Evolutionary conservation across 768 basidiomycete species (phyloP).

Genomic region (Pleurotus tuoliensis): DNA sequence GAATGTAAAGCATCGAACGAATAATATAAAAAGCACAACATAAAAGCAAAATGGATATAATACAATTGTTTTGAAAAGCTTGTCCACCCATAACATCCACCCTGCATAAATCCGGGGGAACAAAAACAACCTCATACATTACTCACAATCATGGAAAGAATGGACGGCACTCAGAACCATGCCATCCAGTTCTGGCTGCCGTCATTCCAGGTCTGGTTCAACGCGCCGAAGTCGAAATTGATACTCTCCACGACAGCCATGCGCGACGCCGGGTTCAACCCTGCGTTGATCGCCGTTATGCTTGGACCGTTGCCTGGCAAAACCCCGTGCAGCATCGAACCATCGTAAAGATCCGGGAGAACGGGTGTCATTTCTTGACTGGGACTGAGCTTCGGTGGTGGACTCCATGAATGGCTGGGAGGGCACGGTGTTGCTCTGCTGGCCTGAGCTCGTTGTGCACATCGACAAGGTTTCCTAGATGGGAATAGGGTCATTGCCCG

Average conservation of each 20-base stretch:
- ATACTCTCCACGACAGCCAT: conserved; percentile 40
- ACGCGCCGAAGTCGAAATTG: conserved; percentile 45
- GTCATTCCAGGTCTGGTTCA: conserved; percentile 34
- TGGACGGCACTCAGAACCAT: conserved; percentile 32
- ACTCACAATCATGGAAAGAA: not conserved
- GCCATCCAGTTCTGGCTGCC: conserved; percentile 39
- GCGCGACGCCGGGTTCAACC: conserved; percentile 27
- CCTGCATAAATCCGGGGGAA: no score
- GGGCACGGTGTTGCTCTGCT: conserved; percentile 22
- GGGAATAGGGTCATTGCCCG: conserved; percentile 39
- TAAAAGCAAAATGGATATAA: no score
- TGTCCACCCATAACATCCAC: no score
- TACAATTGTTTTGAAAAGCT: no score
- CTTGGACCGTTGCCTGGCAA: conserved; percentile 25
- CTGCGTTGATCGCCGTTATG: conserved; percentile 18
- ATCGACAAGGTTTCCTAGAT: conserved; percentile 40
- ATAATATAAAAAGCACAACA: no score
- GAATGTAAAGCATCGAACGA: no score
- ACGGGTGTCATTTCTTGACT: conserved; percentile 29
- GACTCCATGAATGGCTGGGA: conserved; percentile 43
- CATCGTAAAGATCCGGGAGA: conserved; percentile 35
- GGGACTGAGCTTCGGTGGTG: conserved; percentile 28
- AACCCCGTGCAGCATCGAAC: conserved; percentile 17
- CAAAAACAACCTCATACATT: no score
- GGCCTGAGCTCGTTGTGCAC: conserved; percentile 22